These are phyloP conservation scores for Mycena indigotica DNA, from an alignment of 768 basidiomycete species.

Conservation along the genomic window DNA sequence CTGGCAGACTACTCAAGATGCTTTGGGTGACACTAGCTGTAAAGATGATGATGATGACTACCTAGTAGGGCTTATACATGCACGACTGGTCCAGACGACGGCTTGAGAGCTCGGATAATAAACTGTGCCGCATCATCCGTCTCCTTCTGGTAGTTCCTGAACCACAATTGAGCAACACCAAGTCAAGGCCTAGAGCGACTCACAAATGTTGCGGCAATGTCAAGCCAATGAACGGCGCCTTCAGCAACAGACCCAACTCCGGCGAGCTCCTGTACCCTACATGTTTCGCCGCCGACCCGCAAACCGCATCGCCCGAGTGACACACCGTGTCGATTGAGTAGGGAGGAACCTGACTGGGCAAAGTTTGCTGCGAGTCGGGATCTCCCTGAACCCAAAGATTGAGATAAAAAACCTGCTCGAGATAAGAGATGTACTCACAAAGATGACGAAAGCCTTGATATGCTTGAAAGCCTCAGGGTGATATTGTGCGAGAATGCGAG, in stretches of 20 bases:
- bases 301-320: slow-evolving; percentile 35
- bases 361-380: slow-evolving; percentile 33
- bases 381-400: slow-evolving; percentile 27
- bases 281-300: slow-evolving; percentile 12
- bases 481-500: slow-evolving; percentile 26
- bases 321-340: slow-evolving; percentile 33
- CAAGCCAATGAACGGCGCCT: background rate
- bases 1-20: background rate
- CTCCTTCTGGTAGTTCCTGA: slow-evolving; percentile 1
- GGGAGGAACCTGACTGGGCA: slow-evolving; percentile 30
- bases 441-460: slow-evolving; percentile 36
- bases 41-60: background rate
- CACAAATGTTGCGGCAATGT: background rate
- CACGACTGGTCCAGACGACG: background rate
- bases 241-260: background rate
- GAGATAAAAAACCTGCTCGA: background rate
- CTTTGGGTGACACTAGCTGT: background rate
- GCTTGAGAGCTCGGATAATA: background rate
- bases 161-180: background rate
- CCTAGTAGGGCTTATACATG: background rate
- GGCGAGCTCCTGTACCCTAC: background rate
- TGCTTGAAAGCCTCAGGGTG: slow-evolving; percentile 30
- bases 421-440: slow-evolving; percentile 14
- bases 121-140: background rate
- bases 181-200: background rate